Evolutionary conservation across 2,329 filamentous ascomycete genomes (phyloP), one percentile per base, ranked within the genome.

Genomic region (Botrytis byssoidea): DNA sequence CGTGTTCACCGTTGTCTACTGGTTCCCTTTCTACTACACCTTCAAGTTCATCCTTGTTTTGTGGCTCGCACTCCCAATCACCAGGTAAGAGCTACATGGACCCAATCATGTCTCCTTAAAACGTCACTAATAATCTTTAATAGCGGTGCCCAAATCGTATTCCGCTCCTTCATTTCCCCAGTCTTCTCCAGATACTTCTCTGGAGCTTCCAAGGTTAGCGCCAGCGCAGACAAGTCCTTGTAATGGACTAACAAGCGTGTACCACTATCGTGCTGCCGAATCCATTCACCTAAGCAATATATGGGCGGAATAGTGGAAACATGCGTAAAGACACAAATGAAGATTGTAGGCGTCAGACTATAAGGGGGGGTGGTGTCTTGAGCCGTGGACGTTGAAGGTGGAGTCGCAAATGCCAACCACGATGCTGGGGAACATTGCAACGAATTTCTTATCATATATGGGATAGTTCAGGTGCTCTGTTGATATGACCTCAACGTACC

Each of bases 41-140:
- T 98, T 99, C 92, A 99, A 99, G 90, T 98, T 99, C 83, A 87
- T 97, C 82, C 92, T 98, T 83, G 89, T 98, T 81, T 91, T 99
- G 83, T 99, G 96, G 96, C 94, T 99, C 86, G 91, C 95, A 80
- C 94, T 99, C 81, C 96, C 96, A 83, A 89, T 93, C 84, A 98
- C 97, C 87, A 88, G 88, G 95, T 98, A 91, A 83, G 92, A 86
- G 61, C n/a, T 35, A 22, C 20, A 44, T 72, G 4, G 2, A 14
- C n/a, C 42, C 29, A n/a, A 57, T 29, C 25, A 25, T 22, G 20
- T 29, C 9, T 51, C 29, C 37, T 48, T 9, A 18, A 14, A 42
- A 57, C 16, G 40, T 40, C 12, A 44, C 72, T 77, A 73, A 77
- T 42, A 82, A 77, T 57, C 29, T 40, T 55, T 57, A 77, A 68